Conservation (phyloP, 805 yeast genomes). For the Lipomyces sp. region DNA sequence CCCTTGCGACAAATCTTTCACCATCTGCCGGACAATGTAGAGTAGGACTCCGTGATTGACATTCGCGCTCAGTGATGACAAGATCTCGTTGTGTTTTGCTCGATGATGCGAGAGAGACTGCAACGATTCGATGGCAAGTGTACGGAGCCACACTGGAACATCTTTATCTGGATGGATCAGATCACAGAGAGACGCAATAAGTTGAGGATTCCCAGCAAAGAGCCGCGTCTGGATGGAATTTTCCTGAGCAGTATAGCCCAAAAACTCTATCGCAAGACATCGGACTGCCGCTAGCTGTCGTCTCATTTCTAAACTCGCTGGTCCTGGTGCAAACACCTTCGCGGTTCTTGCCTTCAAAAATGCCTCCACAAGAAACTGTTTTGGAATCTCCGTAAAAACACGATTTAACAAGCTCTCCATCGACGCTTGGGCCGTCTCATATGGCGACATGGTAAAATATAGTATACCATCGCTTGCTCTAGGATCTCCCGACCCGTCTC, state of each 20-base stretch:
- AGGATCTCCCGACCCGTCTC: constrained; percentile 8
- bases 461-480: constrained; percentile 51
- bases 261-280: constrained; percentile 68
- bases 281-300: constrained; percentile 65
- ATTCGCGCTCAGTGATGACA: constrained; percentile 80
- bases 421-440: constrained; percentile 57
- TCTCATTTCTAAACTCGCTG: constrained; percentile 60
- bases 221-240: constrained; percentile 66
- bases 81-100: constrained; percentile 74
- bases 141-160: constrained; percentile 59
- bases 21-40: constrained; percentile 69
- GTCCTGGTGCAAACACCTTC: constrained; percentile 69
- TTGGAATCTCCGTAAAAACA: constrained; percentile 51
- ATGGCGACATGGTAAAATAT: constrained; percentile 58
- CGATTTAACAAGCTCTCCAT: constrained; percentile 36
- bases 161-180: constrained; percentile 68
- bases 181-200: constrained; percentile 71
- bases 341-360: constrained; percentile 65
- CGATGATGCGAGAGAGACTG: constrained; percentile 70
- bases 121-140: constrained; percentile 67
- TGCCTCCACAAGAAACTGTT: constrained; percentile 66
- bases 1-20: constrained; percentile 54
- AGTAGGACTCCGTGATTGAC: constrained; percentile 83
- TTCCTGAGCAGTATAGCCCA: constrained; percentile 61
- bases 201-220: constrained; percentile 72